A percentile compares a stretch with the other conserved stretches of the same genome.
Conservation (phyloP, 148 eudicot genomes). For the Heliamphora exappendiculata region DNA sequence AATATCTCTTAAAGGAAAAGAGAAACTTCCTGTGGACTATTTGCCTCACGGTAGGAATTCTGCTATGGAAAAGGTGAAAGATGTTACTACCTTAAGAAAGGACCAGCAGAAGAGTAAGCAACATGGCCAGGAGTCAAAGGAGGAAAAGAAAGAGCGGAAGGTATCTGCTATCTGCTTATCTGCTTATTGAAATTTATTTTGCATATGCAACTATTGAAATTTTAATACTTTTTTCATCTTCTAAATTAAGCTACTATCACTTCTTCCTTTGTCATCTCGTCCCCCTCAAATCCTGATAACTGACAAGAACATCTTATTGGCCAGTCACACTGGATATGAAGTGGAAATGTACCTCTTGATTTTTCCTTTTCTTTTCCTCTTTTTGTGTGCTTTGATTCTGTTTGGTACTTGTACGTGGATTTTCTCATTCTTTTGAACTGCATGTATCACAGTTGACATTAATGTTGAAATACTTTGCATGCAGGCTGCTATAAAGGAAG, state of each 20-base stretch:
- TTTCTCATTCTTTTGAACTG: neutral
- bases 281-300: neutral
- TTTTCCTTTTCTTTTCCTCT: neutral
- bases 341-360: neutral
- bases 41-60: conserved; percentile 50
- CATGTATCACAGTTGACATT: neutral
- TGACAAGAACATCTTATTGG: neutral
- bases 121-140: conserved; percentile 78
- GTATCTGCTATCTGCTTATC: conserved; percentile 33
- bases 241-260: neutral
- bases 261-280: neutral
- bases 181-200: conserved; percentile 7
- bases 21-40: conserved; percentile 67
- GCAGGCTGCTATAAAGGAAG: conserved; percentile 84
- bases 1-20: conserved; percentile 75
- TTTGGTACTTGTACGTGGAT: neutral
- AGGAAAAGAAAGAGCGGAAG: conserved; percentile 97
- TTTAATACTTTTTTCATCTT: neutral
- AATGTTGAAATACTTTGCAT: conserved; percentile 10
- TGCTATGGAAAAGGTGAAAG: conserved; percentile 43
- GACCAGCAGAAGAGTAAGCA: conserved; percentile 51
- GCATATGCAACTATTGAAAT: neutral
- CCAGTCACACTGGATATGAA: neutral
- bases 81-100: conserved; percentile 19
- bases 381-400: neutral